Percentiles rank a stretch among this genome's conserved stretches.
Conservation (phyloP, 176 grass and related monocot genomes). For the Pharus latifolius region DNA sequence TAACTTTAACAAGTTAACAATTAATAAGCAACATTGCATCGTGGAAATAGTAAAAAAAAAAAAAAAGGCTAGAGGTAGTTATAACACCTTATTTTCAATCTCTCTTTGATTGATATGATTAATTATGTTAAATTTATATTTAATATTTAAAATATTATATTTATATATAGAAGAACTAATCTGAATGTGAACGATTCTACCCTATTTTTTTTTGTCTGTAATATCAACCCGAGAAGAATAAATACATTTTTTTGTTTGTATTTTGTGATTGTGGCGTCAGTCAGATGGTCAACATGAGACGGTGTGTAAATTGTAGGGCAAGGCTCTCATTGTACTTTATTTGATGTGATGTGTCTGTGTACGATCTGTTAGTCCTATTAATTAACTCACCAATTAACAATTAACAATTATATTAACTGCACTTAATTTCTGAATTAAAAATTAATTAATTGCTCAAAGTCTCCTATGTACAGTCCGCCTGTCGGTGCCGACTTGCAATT, state of each 20-base stretch:
- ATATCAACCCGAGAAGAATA: too few relatives aligned
- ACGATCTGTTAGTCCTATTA: background rate
- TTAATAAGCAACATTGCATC: too few relatives aligned
- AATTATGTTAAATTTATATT: too few relatives aligned
- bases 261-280: background rate
- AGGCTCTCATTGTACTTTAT: background rate
- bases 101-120: too few relatives aligned
- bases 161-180: too few relatives aligned
- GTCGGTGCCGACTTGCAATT: constrained; percentile 23
- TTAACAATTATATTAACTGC: background rate
- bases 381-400: background rate
- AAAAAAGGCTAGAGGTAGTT: too few relatives aligned
- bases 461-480: background rate
- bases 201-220: too few relatives aligned
- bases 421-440: background rate
- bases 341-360: background rate
- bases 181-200: too few relatives aligned
- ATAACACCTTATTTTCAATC: too few relatives aligned
- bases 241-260: background rate
- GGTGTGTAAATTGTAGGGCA: background rate
- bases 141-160: too few relatives aligned
- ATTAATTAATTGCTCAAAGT: background rate
- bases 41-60: too few relatives aligned
- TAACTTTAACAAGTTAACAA: too few relatives aligned
- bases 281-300: background rate